Evolutionary conservation across 805 yeast genomes (phyloP).

Genomic region (Ogataea ganodermae): DNA sequence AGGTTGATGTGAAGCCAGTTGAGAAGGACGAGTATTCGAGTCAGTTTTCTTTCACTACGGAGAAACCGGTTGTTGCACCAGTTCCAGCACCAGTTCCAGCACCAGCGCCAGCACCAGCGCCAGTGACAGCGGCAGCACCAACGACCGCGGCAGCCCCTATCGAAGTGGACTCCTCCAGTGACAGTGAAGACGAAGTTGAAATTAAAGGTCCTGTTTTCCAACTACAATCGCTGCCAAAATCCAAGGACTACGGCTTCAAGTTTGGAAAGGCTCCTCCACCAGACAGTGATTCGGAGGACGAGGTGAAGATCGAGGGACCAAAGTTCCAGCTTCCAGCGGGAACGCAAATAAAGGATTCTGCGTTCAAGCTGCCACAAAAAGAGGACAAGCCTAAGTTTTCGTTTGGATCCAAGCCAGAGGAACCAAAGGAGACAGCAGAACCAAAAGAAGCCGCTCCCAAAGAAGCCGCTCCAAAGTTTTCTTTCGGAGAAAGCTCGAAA

Average conservation of each 20-base stretch:
- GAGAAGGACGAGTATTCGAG: constrained; percentile 5
- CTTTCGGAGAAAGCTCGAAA: constrained; percentile 4
- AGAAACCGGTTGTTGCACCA: background rate
- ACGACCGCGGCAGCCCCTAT: background rate
- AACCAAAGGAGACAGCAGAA: background rate
- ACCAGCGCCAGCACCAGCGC: background rate
- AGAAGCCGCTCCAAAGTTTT: background rate
- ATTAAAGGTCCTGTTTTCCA: constrained; percentile 63
- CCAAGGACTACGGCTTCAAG: constrained; percentile 52
- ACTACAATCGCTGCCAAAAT: constrained; percentile 46
- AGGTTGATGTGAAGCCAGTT: constrained; percentile 23
- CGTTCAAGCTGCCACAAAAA: constrained; percentile 30
- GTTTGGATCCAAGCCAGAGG: constrained; percentile 5
- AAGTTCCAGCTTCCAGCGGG: constrained; percentile 47
- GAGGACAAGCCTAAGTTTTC: background rate
- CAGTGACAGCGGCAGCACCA: background rate
- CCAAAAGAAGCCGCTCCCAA: constrained; percentile 8
- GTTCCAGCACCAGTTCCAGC: background rate
- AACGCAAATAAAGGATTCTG: constrained; percentile 39
- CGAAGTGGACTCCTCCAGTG: constrained; percentile 7
- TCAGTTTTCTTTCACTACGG: background rate
- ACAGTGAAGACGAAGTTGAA: constrained; percentile 24
- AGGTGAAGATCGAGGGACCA: constrained; percentile 74
- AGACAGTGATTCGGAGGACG: constrained; percentile 55
- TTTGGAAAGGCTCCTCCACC: constrained; percentile 40